Conservation (phyloP, 129 eudicot species). For the Gnaphalium uliginosum region DNA sequence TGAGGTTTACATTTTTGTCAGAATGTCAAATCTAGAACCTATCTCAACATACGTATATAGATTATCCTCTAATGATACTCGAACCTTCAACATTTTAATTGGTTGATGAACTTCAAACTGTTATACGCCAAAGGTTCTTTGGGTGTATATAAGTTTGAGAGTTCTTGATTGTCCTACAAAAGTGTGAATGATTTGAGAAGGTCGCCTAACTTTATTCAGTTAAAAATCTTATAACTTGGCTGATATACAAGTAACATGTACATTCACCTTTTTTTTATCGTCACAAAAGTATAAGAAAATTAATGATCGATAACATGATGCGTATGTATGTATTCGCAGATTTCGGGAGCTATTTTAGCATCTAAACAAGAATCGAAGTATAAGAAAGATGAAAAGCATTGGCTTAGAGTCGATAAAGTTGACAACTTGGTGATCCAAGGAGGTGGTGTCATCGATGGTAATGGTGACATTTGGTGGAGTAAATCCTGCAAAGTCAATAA, state of each 20-base stretch:
- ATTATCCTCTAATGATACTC: background rate
- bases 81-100: too few relatives aligned
- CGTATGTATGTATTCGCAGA: constrained; percentile 34
- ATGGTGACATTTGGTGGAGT: constrained; percentile 77
- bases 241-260: too few relatives aligned
- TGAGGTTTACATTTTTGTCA: too few relatives aligned
- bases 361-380: constrained; percentile 50
- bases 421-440: constrained; percentile 49
- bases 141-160: too few relatives aligned
- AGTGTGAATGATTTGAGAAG: too few relatives aligned
- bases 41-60: background rate
- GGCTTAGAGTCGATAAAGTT: constrained; percentile 55
- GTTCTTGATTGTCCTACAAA: too few relatives aligned
- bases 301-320: background rate
- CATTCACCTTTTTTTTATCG: background rate
- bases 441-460: constrained; percentile 70
- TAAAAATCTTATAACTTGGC: too few relatives aligned
- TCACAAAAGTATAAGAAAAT: background rate
- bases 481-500: constrained; percentile 69
- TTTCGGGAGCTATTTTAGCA: constrained; percentile 60
- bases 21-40: too few relatives aligned
- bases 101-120: too few relatives aligned
- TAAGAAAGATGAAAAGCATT: constrained; percentile 47
- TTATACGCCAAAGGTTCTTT: too few relatives aligned
- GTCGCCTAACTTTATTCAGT: too few relatives aligned